Base-by-base conservation (phyloP, 345 rosid species). In the Brassica carinata region DNA sequence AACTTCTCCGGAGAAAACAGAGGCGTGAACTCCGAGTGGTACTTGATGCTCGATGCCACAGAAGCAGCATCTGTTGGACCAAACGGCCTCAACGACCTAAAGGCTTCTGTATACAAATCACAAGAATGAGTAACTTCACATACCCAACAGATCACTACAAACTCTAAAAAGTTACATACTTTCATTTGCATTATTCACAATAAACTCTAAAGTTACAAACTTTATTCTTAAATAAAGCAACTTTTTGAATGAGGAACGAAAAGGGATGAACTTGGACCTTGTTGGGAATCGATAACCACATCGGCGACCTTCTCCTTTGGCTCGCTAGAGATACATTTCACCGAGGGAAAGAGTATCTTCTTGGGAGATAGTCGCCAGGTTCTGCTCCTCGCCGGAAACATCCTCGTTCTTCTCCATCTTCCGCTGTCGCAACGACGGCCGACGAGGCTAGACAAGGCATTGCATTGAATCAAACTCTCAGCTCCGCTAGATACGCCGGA, bases 21-120 rank as follows among this genome's bases (percentile, higher is more conserved):
- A 7, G 97, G 97, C 33, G 91, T 89, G 84, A 89, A 89, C 83
- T 89, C 93, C 3, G 94, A 83, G 43, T 90, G 94, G 85, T 90
- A 88, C 79, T 88, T 89, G 74, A 92, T 92, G 18, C 86, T 89
- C 0, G 91, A 85, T 31, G 85, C 90, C 30, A 92, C 76, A 3
- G 94, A 87, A 40, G 89, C 80, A 65, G 92, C 85, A 79, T 90
- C 90, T 69, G 26, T 23, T 23, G 84, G 82, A 59, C 73, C 69
- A 73, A 78, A 85, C 19, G 84, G 80, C 67, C 23, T 79, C 81
- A 45, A 10, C 11, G 61, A 69, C 48, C 80, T 69, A 23, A 71
- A 61, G 17, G 59, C 64, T 73, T 84, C 89, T 82, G 84, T 18
- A 73, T 8, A 68, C 58, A 80, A 80, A 82, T 65, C 69, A 80